Evolutionary conservation across 2,329 filamentous ascomycete species (phyloP), one percentile per base, ranked within the genome.

Genomic region (Triangularia verruculosa): DNA sequence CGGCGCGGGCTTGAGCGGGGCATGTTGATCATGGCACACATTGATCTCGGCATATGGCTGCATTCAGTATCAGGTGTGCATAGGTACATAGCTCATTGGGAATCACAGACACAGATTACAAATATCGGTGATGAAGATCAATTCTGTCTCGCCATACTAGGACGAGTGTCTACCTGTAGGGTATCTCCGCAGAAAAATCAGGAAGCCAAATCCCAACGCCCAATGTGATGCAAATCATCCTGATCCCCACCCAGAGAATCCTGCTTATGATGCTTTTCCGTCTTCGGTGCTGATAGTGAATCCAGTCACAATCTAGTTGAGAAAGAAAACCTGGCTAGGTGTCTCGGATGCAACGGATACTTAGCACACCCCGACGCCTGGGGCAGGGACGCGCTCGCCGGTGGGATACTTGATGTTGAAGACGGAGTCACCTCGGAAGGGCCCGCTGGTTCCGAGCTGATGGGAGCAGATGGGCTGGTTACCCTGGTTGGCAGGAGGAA

Each of bases 381-480:
- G 61, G 7, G 62, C 64, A 0, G 64, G 20, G 3, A 76, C 71
- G 12, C 67, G 69, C 60, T 76, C 69, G 51, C 82, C 82, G 17
- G 81, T 80, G 27, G 76, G 76, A 66, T 84, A 85, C 68, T 74
- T 68, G 64, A 85, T 78, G 72, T 85, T 82, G 72, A 77, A 78
- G 28, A 85, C 82, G 15, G 77, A 57, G 2, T 65, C 59, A 1
- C 60, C 58, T 15, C 63, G 57, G 0, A 55, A 24, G 1, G 54
- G 47, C 12, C 75, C 12, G 72, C 67, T 24, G 15, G 12, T 57
- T 30, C 81, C 82, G 17, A 84, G 77, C 12, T 68, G 70, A 69
- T 78, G 78, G 20, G 80, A 75, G 74, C 82, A 86, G 22, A 68
- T 72, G 11, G 83, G 76, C 76, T 85, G 82, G 76, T 85, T 85